phyloP scores from a whole-genome alignment of 352 stramenopile species.

The Phytopythium litorale region DNA sequence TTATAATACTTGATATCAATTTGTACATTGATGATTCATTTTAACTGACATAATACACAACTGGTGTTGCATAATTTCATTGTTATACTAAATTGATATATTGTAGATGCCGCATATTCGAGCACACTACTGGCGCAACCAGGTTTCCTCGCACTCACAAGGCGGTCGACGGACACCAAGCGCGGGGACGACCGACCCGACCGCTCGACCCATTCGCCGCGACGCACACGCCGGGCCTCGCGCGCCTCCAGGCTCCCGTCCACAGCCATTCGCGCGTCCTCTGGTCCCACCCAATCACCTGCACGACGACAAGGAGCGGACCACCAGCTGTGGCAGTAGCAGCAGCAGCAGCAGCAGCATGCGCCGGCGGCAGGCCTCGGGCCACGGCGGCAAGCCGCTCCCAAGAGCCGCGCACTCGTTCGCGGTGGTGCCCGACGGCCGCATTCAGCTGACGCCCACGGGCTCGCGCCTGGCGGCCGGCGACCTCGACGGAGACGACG shows the following conservation, averaged over 20 bases:
- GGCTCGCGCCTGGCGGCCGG: conserved; percentile 4
- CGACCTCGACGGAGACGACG: neutral
- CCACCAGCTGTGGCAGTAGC: neutral
- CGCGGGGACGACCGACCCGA: too few relatives aligned
- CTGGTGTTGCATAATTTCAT: too few relatives aligned
- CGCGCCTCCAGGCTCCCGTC: too few relatives aligned
- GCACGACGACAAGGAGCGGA: neutral
- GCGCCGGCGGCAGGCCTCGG: conserved; percentile 4
- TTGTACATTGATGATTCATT: too few relatives aligned
- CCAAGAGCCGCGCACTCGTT: conserved; percentile 12
- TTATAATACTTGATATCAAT: too few relatives aligned
- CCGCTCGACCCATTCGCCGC: too few relatives aligned
- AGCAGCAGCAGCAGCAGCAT: neutral
- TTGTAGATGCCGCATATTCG: too few relatives aligned
- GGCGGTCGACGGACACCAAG: too few relatives aligned
- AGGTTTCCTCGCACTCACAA: too few relatives aligned
- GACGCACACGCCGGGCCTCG: too few relatives aligned
- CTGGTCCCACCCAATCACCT: neutral
- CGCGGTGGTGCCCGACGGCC: conserved; percentile 25
- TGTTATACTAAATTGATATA: too few relatives aligned
- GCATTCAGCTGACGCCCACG: conserved; percentile 34
- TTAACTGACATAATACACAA: neutral
- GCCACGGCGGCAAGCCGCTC: neutral
- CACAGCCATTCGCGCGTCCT: neutral
- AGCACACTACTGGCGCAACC: too few relatives aligned